Evolutionary conservation across 257 asterid species (phyloP), one percentile per base, ranked within the genome.

Genomic region (Verbena officinalis): DNA sequence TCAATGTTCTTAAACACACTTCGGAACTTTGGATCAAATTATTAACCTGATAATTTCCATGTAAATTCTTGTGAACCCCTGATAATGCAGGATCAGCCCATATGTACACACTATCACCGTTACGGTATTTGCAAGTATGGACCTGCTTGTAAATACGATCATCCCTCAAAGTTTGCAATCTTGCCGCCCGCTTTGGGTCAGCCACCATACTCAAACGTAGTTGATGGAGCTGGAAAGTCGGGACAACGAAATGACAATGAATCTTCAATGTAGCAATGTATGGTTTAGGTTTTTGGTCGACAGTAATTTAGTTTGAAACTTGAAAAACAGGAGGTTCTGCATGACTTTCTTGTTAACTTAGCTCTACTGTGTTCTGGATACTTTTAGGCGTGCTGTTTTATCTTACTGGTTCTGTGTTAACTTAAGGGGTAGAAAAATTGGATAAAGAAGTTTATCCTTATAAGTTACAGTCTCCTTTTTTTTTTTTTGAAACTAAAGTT

Each of bases 91-190:
- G 98, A 85, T 66, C 92, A 84, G 76, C 80, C 92, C 46, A 73
- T 89, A 59, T 91, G 98, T 78, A 73, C 92, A 8, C 82, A 78
- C 77, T 91, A 84, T 69, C 84, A 79, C 38, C 89, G 88, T 20
- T 91, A 84, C 24, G 98, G 96, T 55, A 91, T 89, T 53, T 91
- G 98, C 95, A 91, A 91, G 86, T 89, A 65, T 22, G 96, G 98
- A 46, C 96, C 95, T 5, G 86, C 90, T 44, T 91, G 98, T 77
- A 85, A 81, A 68, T 91, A 80, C 33, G 90, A 91, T 72, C 98
- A 91, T 68, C 95, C 98, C 1, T 76, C 85, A 44, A 78, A 76
- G 65, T 80, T 72, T 64, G 83, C 73, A 22, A 55, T 59, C 67
- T 27, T 56, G 38, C 74, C 68, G n/a, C 51, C 61, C 39, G 71